Conservation (phyloP, 116 monocot genomes). For the Trichopus zeylanicus region DNA sequence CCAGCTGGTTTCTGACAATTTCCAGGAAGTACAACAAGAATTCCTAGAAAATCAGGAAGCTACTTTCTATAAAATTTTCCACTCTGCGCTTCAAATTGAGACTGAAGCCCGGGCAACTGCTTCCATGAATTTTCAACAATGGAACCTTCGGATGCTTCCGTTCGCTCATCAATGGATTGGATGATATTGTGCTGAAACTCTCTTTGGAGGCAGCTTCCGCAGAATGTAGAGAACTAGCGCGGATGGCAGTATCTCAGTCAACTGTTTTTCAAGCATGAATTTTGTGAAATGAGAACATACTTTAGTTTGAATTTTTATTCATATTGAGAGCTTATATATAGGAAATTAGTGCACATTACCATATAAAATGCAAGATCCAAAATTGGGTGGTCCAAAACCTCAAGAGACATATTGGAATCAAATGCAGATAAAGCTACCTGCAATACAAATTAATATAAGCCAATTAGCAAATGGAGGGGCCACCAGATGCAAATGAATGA, state of each 20-base stretch:
- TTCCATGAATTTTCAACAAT: too few species aligned
- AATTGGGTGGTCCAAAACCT: constrained; percentile 70
- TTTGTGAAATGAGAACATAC: background rate
- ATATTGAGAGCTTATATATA: background rate
- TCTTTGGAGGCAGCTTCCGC: constrained; percentile 59
- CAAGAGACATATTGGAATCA: constrained; percentile 51
- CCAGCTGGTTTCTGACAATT: too few species aligned
- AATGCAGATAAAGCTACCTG: constrained; percentile 63
- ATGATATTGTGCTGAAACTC: constrained; percentile 61
- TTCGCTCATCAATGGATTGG: constrained; percentile 36
- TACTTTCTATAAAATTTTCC: too few species aligned
- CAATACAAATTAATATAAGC: constrained; percentile 1
- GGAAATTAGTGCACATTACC: constrained; percentile 26
- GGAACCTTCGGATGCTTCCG: too few species aligned
- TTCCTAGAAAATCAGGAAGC: too few species aligned
- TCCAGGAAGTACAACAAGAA: too few species aligned
- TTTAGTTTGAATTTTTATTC: too few species aligned
- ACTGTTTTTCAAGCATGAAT: constrained; percentile 14
- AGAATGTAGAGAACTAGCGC: constrained; percentile 61
- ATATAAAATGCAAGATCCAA: constrained; percentile 60
- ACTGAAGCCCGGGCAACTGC: too few species aligned
- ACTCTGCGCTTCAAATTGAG: too few species aligned
- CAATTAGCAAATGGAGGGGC: background rate
- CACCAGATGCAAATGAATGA: too few species aligned
- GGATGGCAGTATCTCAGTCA: constrained; percentile 63